phyloP scores from a whole-genome alignment of 2,329 filamentous ascomycete genomes.

The Scedosporium minutisporum region DNA sequence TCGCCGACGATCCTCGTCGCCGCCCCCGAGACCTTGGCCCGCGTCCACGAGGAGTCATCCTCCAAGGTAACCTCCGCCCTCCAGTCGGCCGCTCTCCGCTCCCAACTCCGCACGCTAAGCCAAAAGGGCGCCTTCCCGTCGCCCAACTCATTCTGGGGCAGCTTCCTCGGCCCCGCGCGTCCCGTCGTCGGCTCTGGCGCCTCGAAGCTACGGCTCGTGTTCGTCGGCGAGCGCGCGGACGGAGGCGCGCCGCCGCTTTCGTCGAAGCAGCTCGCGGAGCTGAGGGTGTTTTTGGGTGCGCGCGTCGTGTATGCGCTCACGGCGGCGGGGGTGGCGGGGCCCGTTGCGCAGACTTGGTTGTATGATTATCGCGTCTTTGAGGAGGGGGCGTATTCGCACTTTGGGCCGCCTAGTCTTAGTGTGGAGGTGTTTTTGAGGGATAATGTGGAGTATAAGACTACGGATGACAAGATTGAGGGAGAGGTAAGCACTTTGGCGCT shows the following conservation, averaged over 20 bases:
- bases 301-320: slow-evolving; percentile 80
- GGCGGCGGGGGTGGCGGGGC: slow-evolving; percentile 73
- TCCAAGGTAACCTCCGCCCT: slow-evolving; percentile 51
- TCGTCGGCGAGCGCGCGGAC: slow-evolving; percentile 65
- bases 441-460: slow-evolving; percentile 48
- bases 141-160: slow-evolving; percentile 33
- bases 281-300: slow-evolving; percentile 71
- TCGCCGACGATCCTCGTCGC: slow-evolving; percentile 76
- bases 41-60: slow-evolving; percentile 54
- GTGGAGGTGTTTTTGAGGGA: slow-evolving; percentile 70
- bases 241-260: slow-evolving; percentile 57
- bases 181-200: slow-evolving; percentile 51
- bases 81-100: slow-evolving; percentile 59
- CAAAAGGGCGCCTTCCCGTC: slow-evolving; percentile 63
- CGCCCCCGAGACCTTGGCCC: slow-evolving; percentile 61
- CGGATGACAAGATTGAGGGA: slow-evolving; percentile 51
- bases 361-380: slow-evolving; percentile 67
- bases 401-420: slow-evolving; percentile 71
- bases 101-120: slow-evolving; percentile 59
- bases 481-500: slow-evolving; percentile 39
- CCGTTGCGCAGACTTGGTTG: slow-evolving; percentile 75
- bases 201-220: slow-evolving; percentile 72
- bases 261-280: slow-evolving; percentile 62
- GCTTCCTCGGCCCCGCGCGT: slow-evolving; percentile 41
- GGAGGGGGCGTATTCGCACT: slow-evolving; percentile 47